Evolutionary conservation across 441 rosid genomes (phyloP), one percentile per base, ranked within the genome.

Genomic region (Erysimum cheiri): DNA sequence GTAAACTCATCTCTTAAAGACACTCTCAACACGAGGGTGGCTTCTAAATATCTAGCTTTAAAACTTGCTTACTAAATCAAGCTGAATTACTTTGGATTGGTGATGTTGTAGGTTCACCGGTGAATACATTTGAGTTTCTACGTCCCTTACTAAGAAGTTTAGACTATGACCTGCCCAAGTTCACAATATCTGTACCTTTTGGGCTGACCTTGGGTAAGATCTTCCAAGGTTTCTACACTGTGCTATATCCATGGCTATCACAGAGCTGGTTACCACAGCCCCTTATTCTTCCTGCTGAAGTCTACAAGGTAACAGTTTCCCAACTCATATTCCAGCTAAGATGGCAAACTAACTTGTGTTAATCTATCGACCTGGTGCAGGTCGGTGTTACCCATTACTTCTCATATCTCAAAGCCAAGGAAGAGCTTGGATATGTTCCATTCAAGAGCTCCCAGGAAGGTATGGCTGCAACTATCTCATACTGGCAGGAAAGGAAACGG

Each of bases 301-400:
- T 95, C 33, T 85, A 88, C 71, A 92, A 92, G 97, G 99, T 88
- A 61, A 61, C 39, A 53, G 47, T 60, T 43, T 64, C 70, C 19
- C 58, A 37, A 57, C 35, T 47, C 22, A 39, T 32, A 26, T 52
- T 68, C 11, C 6, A 35, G 47, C 46, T 62, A 29, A 37, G 13
- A 50, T 64, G 24, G 12, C 5, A 19, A 22, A 11, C 36, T 6
- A 35, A 24, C 50, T 54, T 65, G 67, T 41, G 65, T 64, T 67
- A 81, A 67, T 71, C 58, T 3, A 22, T 49, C 41, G 36, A 32
- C 59, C 62, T 53, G 77, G 35, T 57, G 60, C 82, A 94, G 99
- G 97, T 92, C 1, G 95, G 97, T 15, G 90, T 95, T 60, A 92
- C 98, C 49, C 96, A 89, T 75, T 90, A 87, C 78, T 95, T 94